A percentile compares a stretch with the other conserved stretches of the same genome.
Conservation (phyloP, 1,139 yeast genomes). For the Saccharomyces hybrid region DNA sequence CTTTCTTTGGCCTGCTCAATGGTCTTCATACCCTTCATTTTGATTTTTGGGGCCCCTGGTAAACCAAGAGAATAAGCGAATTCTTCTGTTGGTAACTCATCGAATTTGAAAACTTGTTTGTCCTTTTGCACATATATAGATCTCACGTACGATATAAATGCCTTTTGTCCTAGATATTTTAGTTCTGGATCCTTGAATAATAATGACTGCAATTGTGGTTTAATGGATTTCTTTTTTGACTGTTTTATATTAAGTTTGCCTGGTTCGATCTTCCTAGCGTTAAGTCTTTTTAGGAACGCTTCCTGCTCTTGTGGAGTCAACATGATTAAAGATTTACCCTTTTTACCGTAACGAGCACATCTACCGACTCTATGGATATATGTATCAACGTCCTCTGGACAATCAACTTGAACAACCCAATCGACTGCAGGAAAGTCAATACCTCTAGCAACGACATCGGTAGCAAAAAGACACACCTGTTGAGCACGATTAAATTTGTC, state of each 20-base stretch:
- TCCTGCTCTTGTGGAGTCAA: slow-evolving; percentile 78
- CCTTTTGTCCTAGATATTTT: slow-evolving; percentile 91
- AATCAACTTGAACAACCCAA: slow-evolving; percentile 94
- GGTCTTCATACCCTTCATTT: slow-evolving; percentile 48
- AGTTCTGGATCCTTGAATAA: slow-evolving; percentile 89
- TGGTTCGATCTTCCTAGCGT: slow-evolving; percentile 57
- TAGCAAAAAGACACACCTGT: slow-evolving; percentile 84
- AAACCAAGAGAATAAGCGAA: slow-evolving; percentile 84
- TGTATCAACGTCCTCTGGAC: slow-evolving; percentile 93
- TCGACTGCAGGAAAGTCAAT: slow-evolving; percentile 95
- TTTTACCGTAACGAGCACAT: slow-evolving; percentile 87
- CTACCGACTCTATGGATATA: slow-evolving; percentile 96
- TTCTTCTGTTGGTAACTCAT: slow-evolving; percentile 69
- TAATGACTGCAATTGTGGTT: slow-evolving; percentile 78
- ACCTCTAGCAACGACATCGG: slow-evolving; percentile 97
- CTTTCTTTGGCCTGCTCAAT: slow-evolving; percentile 51
- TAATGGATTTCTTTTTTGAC: slow-evolving; percentile 69
- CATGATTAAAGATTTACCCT: slow-evolving; percentile 79
- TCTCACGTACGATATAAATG: slow-evolving; percentile 82
- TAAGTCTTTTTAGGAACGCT: slow-evolving; percentile 61
- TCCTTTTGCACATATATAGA: slow-evolving; percentile 83
- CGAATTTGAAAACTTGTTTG: slow-evolving; percentile 73
- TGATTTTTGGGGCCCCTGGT: slow-evolving; percentile 93
- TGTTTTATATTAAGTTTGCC: slow-evolving; percentile 68
- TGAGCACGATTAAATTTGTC: slow-evolving; percentile 79